Evolutionary conservation across 1,284 basidiomycete genomes (phyloP).

Genomic region (Boletus mariae): DNA sequence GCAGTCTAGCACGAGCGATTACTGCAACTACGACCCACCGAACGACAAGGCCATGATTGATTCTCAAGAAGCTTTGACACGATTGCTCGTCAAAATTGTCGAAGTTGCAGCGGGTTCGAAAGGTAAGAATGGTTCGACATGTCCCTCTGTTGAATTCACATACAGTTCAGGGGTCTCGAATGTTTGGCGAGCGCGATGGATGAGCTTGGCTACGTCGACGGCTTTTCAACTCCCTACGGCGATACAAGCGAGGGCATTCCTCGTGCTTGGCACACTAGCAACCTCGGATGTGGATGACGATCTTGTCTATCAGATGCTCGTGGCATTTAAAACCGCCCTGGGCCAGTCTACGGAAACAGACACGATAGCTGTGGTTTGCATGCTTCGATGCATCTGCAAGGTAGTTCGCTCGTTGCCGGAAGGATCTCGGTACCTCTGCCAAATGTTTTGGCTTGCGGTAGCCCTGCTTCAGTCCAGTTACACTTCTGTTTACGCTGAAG

Average conservation of each 20-base stretch:
- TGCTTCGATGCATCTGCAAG: constrained; percentile 81
- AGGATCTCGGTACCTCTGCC: constrained; percentile 69
- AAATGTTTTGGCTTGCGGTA: constrained; percentile 84
- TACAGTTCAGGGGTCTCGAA: constrained; percentile 70
- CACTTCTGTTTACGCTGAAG: constrained; percentile 70
- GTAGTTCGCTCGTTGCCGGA: constrained; percentile 68
- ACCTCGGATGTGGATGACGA: constrained; percentile 84
- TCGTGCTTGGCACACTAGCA: constrained; percentile 78
- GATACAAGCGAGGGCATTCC: constrained; percentile 86
- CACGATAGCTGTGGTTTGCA: constrained; percentile 74
- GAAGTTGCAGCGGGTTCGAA: constrained; percentile 62
- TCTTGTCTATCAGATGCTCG: constrained; percentile 84
- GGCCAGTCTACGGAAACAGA: constrained; percentile 65
- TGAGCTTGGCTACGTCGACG: constrained; percentile 86
- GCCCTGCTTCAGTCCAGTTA: constrained; percentile 77
- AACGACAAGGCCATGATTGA: constrained; percentile 64
- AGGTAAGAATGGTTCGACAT: constrained; percentile 45
- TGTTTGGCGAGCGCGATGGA: constrained; percentile 91
- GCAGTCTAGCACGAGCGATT: constrained; percentile 61
- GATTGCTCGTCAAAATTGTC: constrained; percentile 64
- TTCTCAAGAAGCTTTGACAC: constrained; percentile 63
- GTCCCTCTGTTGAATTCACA: constrained; percentile 3
- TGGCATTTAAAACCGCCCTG: constrained; percentile 71
- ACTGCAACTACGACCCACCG: constrained; percentile 49
- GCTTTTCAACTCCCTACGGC: constrained; percentile 92